These are phyloP conservation scores for Bauhinia variegata DNA, from an alignment of 306 rosid genomes.

Conservation along the genomic window DNA sequence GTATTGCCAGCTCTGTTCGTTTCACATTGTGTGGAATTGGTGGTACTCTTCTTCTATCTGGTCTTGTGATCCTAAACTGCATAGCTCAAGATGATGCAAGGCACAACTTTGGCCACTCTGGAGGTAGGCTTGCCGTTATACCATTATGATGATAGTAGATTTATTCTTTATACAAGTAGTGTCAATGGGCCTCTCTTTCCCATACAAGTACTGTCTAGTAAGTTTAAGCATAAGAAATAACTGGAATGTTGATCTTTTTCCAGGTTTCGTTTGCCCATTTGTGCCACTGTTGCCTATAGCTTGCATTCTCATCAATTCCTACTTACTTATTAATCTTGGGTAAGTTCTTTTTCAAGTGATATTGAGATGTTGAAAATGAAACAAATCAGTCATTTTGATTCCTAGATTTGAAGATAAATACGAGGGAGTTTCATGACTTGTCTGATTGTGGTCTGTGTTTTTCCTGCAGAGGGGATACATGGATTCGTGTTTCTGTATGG, in stretches of 20 bases:
- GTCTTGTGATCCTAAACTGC: conserved; percentile 66
- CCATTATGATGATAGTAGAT: conserved; percentile 12
- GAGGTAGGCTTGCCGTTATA: conserved; percentile 57
- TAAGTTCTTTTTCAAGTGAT: no score
- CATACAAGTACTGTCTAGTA: no score
- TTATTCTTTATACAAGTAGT: conserved; percentile 6
- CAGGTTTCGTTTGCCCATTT: conserved; percentile 65
- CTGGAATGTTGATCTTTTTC: neutral
- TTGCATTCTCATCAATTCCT: conserved; percentile 60
- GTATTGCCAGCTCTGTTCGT: conserved; percentile 59
- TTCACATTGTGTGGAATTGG: conserved; percentile 72
- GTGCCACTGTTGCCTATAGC: conserved; percentile 62
- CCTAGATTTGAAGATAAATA: no score
- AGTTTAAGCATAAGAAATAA: no score
- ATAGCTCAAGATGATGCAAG: conserved; percentile 89
- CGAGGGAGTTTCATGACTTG: conserved; percentile 6
- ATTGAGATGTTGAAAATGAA: no score
- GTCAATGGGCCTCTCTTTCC: neutral
- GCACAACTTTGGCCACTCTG: conserved; percentile 88
- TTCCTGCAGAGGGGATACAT: conserved; percentile 62
- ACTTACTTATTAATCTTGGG: conserved; percentile 63
- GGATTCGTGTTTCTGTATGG: conserved; percentile 91
- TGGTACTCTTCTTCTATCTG: conserved; percentile 61
- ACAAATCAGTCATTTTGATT: no score
- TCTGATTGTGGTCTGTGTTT: conserved; percentile 13